Base-by-base conservation (phyloP, 2,329 filamentous ascomycete genomes). In the Aspergillus sp. region DNA sequence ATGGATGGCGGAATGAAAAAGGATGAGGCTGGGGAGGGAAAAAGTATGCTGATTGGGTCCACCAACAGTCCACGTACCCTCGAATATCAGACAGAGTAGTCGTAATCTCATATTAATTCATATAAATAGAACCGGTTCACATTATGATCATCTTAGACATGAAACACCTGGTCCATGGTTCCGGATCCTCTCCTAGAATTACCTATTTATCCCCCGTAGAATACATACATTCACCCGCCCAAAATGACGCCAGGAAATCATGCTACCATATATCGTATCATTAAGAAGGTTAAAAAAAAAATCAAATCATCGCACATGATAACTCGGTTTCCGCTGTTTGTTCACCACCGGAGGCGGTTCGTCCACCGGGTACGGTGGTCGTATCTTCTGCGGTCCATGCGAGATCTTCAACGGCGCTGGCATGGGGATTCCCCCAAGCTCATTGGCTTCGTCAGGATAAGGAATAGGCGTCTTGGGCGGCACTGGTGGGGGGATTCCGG, bases 291-390 rank as follows among this genome's bases (percentile, higher is more conserved):
- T n/a, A n/a, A 16, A 16, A 13, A 11, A 38, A 38, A 38, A 16
- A 38, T 45, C 17, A 31, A 31, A 54, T 76, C 60, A 81, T 56
- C 80, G 74, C 41, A 78, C 75, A 52, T 77, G 79, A 62, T 87
- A 89, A 45, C 88, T 87, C 1, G 93, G 93, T 71, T 97, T 97
- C 61, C 87, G 84, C 42, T 88, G 86, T 81, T 91, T 88, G 64
- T 96, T 95, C 6, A 95, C 91, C 5, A 83, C 78, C 3, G 93
- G 93, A 16, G 93, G 92, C 23, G 88, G 87, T 21, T 88, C 88
- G 64, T 95, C 88, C 43, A 85, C 74, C 0, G 93, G 93, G 69
- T 97, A 97, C 1, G 91, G 91, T 31, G 89, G 80, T 7, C 70
- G 61, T 41, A 58, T 59, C 40, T 66, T 64, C 45, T 38, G 47